Base-by-base conservation (phyloP, 164 flowering plant species). In the Annona squamosa region DNA sequence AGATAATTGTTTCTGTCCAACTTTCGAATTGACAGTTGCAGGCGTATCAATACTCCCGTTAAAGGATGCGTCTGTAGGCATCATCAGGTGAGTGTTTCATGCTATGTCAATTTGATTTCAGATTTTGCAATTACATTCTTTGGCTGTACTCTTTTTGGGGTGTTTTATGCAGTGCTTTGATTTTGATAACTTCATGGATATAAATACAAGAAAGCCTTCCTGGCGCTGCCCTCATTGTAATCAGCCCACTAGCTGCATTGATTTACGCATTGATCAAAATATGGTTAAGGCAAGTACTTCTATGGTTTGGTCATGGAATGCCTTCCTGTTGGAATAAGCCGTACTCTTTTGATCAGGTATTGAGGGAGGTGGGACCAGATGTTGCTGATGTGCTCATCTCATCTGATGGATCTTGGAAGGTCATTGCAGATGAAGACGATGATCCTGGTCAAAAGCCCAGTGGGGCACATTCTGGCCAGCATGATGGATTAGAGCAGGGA, bases 151-250 rank as follows among this genome's bases (percentile, higher is more conserved):
- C 52, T 68, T 48, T 48, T 48, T 26, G 37, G 37, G 37, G 37
- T 26, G 1, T 4, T 48, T 72, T 9, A 43, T 79, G 71, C 68
- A 93, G 97, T 91, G 97, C 79, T 93, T 93, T 79, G 98, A 93
- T 81, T 87, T 82, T 72, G 80, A 76, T 43, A 93, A 88, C 79
- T 93, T 81, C 74, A 68, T 93, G 72, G 82, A 80, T 26, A 90
- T 93, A 63, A 93, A 91, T 75, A 78, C 84, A 72, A 87, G 91
- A 78, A 84, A 85, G 63, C 98, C 97, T 48, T 84, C 85, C 4
- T 93, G 98, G 97, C 92, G 98, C 72, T 93, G 98, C 80, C 97
- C 98, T 56, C 90, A 88, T 72, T 93, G 98, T 76, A 89, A 89
- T 81, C 97, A 88, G 78, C 78, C 75, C 70, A 85, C 86, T 75